A percentile compares a stretch with the other conserved stretches of the same genome.
Conservation (phyloP, 2,329 filamentous ascomycete genomes). For the Colletotrichum euphorbiae region DNA sequence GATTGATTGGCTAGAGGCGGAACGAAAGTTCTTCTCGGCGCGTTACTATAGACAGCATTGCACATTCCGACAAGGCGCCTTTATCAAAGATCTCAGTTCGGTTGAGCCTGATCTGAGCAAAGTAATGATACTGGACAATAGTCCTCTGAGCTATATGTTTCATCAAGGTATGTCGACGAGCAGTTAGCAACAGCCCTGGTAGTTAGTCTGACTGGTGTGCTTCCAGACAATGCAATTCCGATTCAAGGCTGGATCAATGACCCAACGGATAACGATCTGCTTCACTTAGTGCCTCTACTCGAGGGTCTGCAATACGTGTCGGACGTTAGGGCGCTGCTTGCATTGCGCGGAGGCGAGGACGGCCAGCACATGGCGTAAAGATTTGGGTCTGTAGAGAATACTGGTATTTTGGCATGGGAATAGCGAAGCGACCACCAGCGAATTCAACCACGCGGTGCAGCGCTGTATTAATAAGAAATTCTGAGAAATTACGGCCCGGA, state of each 20-base stretch:
- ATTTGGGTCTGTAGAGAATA: constrained; percentile 26
- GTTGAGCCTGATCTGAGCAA: constrained; percentile 97
- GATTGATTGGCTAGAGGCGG: constrained; percentile 97
- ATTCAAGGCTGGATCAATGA: constrained; percentile 99
- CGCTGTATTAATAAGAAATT: constrained; percentile 37
- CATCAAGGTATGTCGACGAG: constrained; percentile 80
- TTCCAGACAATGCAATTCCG: constrained; percentile 93
- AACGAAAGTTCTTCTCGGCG: constrained; percentile 94
- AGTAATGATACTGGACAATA: constrained; percentile 99
- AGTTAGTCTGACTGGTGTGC: constrained; percentile 10
- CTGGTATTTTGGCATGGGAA: constrained; percentile 35
- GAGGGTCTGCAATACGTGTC: constrained; percentile 97
- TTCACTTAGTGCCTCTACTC: constrained; percentile 91
- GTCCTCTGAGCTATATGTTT: constrained; percentile 97
- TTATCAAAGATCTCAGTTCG: constrained; percentile 96
- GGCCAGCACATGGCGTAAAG: constrained; percentile 67
- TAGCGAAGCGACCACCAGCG: constrained; percentile 28
- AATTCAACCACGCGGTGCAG: constrained; percentile 33
- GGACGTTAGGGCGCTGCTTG: constrained; percentile 91
- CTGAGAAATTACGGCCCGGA: not conserved
- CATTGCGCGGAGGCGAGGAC: constrained; percentile 87
- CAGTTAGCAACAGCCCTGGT: not conserved
- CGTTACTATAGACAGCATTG: constrained; percentile 98
- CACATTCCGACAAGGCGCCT: constrained; percentile 93
- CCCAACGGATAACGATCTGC: constrained; percentile 93